phyloP scores from a whole-genome alignment of 805 yeast genomes.

The Isabelozyma gotoi region DNA sequence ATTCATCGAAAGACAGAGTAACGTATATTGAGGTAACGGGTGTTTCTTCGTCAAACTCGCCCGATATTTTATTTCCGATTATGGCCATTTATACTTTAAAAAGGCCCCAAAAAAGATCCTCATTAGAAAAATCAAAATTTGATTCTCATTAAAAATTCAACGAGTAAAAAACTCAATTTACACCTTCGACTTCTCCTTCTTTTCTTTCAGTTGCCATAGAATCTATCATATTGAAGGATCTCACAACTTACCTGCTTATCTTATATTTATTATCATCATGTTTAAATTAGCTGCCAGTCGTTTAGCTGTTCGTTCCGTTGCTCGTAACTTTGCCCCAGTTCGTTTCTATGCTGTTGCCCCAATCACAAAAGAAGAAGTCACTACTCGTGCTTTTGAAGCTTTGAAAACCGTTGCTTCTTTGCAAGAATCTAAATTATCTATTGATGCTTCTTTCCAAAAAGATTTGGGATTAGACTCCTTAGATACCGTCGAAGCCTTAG shows the following conservation, averaged over 20 bases:
- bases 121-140: slow-evolving; percentile 10
- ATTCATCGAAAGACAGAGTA: no score
- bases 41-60: no score
- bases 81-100: no score
- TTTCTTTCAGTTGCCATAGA: background rate
- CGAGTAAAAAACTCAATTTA: background rate
- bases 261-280: slow-evolving; percentile 31
- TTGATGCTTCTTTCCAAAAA: slow-evolving; percentile 55
- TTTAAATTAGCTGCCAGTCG: slow-evolving; percentile 47
- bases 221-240: background rate
- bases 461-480: slow-evolving; percentile 90
- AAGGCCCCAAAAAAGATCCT: no score
- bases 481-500: slow-evolving; percentile 93
- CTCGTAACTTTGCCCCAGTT: slow-evolving; percentile 29
- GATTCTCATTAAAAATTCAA: background rate
- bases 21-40: no score
- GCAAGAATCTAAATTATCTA: slow-evolving; percentile 42
- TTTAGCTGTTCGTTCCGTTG: slow-evolving; percentile 31
- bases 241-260: background rate
- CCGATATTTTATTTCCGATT: no score
- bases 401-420: slow-evolving; percentile 54
- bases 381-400: slow-evolving; percentile 79
- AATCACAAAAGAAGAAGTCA: slow-evolving; percentile 74
- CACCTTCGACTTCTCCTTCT: background rate
- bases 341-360: slow-evolving; percentile 64